phyloP scores from a whole-genome alignment of 2,329 filamentous ascomycete species.

The Davidsoniella australis region DNA sequence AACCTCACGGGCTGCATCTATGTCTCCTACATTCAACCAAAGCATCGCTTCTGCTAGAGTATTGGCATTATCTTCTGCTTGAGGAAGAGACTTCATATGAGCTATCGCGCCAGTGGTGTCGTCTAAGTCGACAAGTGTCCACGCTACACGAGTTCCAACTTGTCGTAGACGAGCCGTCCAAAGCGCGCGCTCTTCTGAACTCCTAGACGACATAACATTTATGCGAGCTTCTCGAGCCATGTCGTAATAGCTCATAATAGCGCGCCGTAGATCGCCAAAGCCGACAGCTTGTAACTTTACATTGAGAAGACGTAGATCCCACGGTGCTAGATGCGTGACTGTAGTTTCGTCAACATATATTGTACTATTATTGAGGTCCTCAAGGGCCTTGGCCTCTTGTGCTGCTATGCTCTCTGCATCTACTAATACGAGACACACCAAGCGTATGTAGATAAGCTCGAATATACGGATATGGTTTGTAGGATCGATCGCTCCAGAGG shows the following conservation, averaged over 20 bases:
- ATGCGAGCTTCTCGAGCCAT: slow-evolving; percentile 61
- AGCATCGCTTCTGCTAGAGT: slow-evolving; percentile 44
- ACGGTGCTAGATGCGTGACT: slow-evolving; percentile 57
- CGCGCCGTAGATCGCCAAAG: slow-evolving; percentile 66
- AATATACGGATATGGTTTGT: slow-evolving; percentile 53
- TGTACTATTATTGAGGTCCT: slow-evolving; percentile 39
- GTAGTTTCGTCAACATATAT: slow-evolving; percentile 39
- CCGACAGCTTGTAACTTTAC: slow-evolving; percentile 74
- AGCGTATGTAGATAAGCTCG: slow-evolving; percentile 58
- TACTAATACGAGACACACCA: slow-evolving; percentile 68
- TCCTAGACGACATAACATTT: slow-evolving; percentile 30
- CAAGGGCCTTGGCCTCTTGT: slow-evolving; percentile 47
- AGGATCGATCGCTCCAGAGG: slow-evolving; percentile 30
- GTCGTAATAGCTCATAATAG: slow-evolving; percentile 82
- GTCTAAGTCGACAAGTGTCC: slow-evolving; percentile 67
- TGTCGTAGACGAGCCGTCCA: slow-evolving; percentile 63
- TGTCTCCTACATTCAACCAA: slow-evolving; percentile 63
- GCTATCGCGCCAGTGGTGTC: slow-evolving; percentile 64
- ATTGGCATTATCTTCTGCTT: slow-evolving; percentile 24
- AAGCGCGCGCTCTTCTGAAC: slow-evolving; percentile 37
- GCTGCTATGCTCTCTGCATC: slow-evolving; percentile 52
- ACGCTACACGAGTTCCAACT: slow-evolving; percentile 50
- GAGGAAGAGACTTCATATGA: slow-evolving; percentile 47
- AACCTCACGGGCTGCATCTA: slow-evolving; percentile 44
- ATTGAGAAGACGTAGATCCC: slow-evolving; percentile 68